Evolutionary conservation across 2,329 filamentous ascomycete species (phyloP).

Genomic region (Plectosphaerella cucumerina): DNA sequence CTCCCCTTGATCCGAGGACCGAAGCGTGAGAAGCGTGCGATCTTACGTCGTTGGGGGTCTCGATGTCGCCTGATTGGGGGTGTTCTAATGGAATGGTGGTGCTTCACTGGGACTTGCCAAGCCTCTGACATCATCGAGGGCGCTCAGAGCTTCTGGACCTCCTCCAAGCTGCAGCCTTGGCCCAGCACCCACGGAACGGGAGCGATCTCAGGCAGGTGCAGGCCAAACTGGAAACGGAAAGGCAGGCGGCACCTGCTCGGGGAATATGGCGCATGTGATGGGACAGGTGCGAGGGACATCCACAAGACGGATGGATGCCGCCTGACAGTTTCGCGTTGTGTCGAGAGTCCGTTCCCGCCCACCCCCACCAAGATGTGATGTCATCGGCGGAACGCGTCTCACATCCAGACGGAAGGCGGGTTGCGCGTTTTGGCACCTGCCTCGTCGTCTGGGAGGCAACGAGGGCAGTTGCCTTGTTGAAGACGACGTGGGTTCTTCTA

Average conservation of each 20-base stretch:
- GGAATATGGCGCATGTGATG: too few species aligned
- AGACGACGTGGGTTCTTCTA: neutral
- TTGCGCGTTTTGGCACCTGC: neutral
- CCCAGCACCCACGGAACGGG: too few species aligned
- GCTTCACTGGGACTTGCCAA: neutral
- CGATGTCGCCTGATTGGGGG: neutral
- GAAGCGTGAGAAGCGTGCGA: neutral
- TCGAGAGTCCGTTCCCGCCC: too few species aligned
- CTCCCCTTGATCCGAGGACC: too few species aligned
- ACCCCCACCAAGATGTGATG: neutral
- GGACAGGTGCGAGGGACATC: too few species aligned
- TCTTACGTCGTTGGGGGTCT: neutral
- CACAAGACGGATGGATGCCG: too few species aligned
- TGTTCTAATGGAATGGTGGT: neutral
- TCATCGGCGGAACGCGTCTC: neutral
- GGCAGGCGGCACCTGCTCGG: too few species aligned
- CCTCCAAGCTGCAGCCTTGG: too few species aligned
- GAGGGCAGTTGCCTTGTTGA: neutral
- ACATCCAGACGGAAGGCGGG: neutral
- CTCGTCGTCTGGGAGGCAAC: neutral
- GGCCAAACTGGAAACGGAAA: too few species aligned
- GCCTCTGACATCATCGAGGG: neutral
- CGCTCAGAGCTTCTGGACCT: neutral
- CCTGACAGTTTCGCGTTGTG: too few species aligned
- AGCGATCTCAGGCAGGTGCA: too few species aligned